Evolutionary conservation across 495 filamentous ascomycete species (phyloP), one percentile per base, ranked within the genome.

Genomic region (Symbiotaphrina buchneri): DNA sequence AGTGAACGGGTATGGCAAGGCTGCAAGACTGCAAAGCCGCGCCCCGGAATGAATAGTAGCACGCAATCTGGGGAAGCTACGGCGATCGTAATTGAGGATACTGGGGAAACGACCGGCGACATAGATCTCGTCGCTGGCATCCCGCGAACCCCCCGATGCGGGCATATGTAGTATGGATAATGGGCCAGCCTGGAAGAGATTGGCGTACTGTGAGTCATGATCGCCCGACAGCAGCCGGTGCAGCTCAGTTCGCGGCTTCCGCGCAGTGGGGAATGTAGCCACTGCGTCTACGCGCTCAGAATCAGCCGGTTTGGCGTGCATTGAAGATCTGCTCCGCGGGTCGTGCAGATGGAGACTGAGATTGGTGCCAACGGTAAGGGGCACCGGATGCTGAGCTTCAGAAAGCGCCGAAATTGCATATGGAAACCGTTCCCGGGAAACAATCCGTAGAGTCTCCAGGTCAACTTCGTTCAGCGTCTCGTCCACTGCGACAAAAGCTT

Each of bases 31-130:
- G 38, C 78, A 84, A 21, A 94, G 59, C 10, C 74, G 62, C 2
- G 77, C 81, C 10, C 84, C 83, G 10, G 78, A 84, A 48, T 91
- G 66, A 13, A 93, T 67, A 4, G 82, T 79, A 10, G 65, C 71
- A 31, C 64, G 61, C 8, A 94, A 58, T 5, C 65, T 66, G 8
- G 84, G 80, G 46, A 92, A 92, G 49, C 65, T 80, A 26, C 83
- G 71, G 13, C 82, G 67, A 43, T 93, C 82, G 47, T 92, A 94
- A 39, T 74, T 74, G 4, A 95, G 55, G 39, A 94, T 80, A 47
- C 71, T 84, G 7, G 81, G 76, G 47, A 94, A 95, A 17, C 85
- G 71, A 7, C 85, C 85, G 0, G 76, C 83, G 20, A 95, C 70
- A 54, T 74, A 79, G 26, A 84, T 72, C 19, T 73, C 63, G 18